Evolutionary conservation across 345 rosid species (phyloP).

Genomic region (Litchi chinensis): DNA sequence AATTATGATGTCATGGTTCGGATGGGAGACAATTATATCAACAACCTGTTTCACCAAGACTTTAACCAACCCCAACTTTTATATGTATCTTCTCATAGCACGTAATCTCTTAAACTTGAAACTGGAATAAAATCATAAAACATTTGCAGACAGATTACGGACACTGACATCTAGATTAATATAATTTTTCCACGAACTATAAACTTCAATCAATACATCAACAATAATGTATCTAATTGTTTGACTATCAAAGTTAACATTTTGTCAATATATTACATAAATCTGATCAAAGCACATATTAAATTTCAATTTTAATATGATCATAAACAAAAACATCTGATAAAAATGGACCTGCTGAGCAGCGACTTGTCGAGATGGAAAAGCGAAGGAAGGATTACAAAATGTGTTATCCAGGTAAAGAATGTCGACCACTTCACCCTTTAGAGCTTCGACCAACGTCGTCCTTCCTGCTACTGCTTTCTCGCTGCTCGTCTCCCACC

Average conservation of each 20-base stretch:
- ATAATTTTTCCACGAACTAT: neutral
- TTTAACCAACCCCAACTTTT: neutral
- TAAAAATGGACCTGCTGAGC: constrained; percentile 48
- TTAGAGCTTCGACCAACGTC: constrained; percentile 48
- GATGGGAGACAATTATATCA: constrained; percentile 67
- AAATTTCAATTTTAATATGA: neutral
- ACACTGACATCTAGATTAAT: neutral
- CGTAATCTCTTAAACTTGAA: neutral
- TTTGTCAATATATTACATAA: neutral
- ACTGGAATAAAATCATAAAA: neutral
- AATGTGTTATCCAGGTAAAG: constrained; percentile 81
- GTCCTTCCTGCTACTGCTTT: constrained; percentile 36
- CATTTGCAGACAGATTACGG: neutral
- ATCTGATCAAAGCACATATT: neutral
- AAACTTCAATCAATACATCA: neutral
- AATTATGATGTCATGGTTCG: constrained; percentile 65
- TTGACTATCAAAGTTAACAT: neutral
- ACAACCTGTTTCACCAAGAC: constrained; percentile 43
- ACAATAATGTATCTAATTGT: neutral
- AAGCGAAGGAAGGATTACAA: constrained; percentile 62
- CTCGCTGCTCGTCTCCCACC: constrained; percentile 54
- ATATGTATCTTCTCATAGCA: neutral
- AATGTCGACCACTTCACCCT: constrained; percentile 39
- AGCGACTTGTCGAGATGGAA: constrained; percentile 62
- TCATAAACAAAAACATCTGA: too few species aligned